Base-by-base conservation (phyloP, 2,329 filamentous ascomycete genomes). In the Juglanconis juglandina region DNA sequence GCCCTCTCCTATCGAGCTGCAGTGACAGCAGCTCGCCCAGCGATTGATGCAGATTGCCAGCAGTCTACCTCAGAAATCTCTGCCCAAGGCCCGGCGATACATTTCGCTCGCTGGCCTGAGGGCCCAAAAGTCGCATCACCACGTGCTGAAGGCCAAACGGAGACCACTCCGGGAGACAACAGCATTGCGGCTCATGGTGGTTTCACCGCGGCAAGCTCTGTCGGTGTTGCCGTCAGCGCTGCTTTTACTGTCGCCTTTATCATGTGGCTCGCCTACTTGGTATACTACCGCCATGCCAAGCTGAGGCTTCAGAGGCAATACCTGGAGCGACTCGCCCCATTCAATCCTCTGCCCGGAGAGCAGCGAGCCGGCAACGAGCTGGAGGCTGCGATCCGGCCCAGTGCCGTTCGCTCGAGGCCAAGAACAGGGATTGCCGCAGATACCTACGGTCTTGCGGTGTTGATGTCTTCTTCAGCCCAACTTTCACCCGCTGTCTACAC, bases 201-300 rank as follows among this genome's bases (percentile, higher is more conserved):
- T n/a, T 53, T 53, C 48, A 35, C 48, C 34, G 34, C 32, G 11
- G 56, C 56, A 5, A 46, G 39, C 5, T 44, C 35, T n/a, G 77
- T 96, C 95, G 39, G 91, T 91, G 73, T 96, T 96, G 76, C 89
- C 92, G 78, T 96, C 91, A 37, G 90, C 89, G 72, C 88, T 91
- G 70, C 92, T 84, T 81, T 93, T 95, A 79, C 89, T 92, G 61
- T 91, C 91, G 71, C 96, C 91, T 8, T 58, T 3, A 9, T 46
- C 33, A 37, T 47, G 39, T 33, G 14, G 32, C 13, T 58, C 17
- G 42, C 14, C 9, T 53, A 58, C n/a, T 46, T 17, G 9, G 24
- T 46, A n/a, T 58, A 58, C 14, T 58, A 58, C 30, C 49, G 44
- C 13, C 14, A 58, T 5, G 49, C 33, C 14, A 52, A 58, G n/a